Evolutionary conservation across 2,329 filamentous ascomycete species (phyloP), one percentile per base, ranked within the genome.

Genomic region (Scorias spongiosa): DNA sequence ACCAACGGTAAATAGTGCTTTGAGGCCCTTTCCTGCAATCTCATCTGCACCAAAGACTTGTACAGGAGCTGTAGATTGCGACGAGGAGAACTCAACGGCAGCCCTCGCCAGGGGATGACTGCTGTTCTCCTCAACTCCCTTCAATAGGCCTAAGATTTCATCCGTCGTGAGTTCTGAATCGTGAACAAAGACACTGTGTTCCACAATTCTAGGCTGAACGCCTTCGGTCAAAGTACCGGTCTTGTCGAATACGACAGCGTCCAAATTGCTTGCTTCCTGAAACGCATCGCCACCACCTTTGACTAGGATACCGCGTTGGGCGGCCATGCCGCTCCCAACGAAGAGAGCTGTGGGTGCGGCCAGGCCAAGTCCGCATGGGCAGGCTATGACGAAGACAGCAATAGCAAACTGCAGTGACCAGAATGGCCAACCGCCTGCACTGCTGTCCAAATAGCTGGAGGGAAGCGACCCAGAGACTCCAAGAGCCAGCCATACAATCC

Each of bases 221-320:
- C 74, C 74, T 53, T 81, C 67, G 0, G 85, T 91, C 46, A 93
- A 66, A 0, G 85, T 93, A 1, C 85, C 85, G 0, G 85, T 93
- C 69, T 93, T 91, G 69, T 93, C 85, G 57, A 93, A 91, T 1
- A 91, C 81, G 34, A 91, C 78, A 42, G 80, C 81, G 58, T 86
- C 78, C 39, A 88, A 71, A 10, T 74, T 75, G 57, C 82, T 87
- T 3, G 84, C 84, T 64, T 86, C 85, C 59, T 89, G 83, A 57
- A 91, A 89, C 0, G 84, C 85, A 57, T 88, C 83, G 29, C 85
- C 85, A 17, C 85, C 85, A 17, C 85, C 84, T 61, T 87, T 86
- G 52, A 83, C 84, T 1, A 93, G 69, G 44, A 93, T 86, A 1
- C 85, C 85, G 54, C 84, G 66, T 57, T 81, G 80, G 6, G 85